Conservation (phyloP, 192 early-diverging fungal genomes). For the Podila epigama region DNA sequence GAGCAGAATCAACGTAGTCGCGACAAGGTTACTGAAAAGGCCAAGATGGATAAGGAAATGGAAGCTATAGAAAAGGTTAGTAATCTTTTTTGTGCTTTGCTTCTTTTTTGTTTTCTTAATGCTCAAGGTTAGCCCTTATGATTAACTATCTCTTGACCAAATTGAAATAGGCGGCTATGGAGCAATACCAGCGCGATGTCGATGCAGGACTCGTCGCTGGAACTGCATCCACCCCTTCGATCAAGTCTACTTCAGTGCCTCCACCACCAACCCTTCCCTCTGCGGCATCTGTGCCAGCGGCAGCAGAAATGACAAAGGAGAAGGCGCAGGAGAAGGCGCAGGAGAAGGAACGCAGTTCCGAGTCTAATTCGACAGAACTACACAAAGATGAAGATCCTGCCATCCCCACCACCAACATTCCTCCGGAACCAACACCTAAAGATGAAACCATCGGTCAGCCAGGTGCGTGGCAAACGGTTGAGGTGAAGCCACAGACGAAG, state of each 20-base stretch:
- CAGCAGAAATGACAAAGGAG: not conserved
- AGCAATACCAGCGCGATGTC: slow-evolving; percentile 50
- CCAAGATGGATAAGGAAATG: slow-evolving; percentile 64
- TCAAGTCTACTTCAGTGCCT: not conserved
- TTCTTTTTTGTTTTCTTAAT: not conserved
- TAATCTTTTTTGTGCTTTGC: not conserved
- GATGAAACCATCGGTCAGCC: slow-evolving; percentile 32
- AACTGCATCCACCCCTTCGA: not conserved
- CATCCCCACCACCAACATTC: not conserved
- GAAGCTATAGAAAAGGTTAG: slow-evolving; percentile 71
- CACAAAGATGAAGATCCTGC: not conserved
- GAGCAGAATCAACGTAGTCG: slow-evolving; percentile 61
- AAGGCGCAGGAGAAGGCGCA: not conserved
- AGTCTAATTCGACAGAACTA: not conserved
- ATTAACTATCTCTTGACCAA: not conserved
- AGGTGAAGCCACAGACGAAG: too few relatives aligned
- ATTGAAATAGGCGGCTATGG: slow-evolving; percentile 48
- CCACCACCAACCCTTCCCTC: not conserved
- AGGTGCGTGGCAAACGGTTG: slow-evolving; percentile 51
- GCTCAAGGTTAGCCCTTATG: not conserved
- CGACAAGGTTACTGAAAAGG: slow-evolving; percentile 40
- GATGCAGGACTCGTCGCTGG: slow-evolving; percentile 44
- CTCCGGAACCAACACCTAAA: slow-evolving; percentile 1
- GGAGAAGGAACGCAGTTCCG: not conserved
- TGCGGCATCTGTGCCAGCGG: too few relatives aligned